These are phyloP conservation scores for Balamuthia mandrillaris DNA, from an alignment of 208 protist species.

Conservation along the genomic window DNA sequence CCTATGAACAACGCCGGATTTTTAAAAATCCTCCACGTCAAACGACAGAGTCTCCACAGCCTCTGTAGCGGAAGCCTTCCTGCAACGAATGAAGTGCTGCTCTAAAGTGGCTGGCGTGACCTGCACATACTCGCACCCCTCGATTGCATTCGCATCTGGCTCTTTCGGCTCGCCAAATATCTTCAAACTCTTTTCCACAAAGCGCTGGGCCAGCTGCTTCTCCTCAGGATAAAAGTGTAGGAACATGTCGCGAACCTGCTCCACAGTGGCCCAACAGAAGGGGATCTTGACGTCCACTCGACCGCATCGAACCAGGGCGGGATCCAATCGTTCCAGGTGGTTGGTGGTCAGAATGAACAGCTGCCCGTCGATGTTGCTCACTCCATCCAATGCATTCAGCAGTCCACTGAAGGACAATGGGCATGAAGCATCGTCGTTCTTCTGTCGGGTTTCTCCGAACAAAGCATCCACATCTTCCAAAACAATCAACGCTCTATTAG, in stretches of 20 bases:
- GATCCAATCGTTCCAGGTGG: constrained; percentile 88
- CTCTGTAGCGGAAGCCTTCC: not conserved
- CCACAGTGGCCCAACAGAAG: constrained; percentile 70
- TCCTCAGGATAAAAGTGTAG: constrained; percentile 71
- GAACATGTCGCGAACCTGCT: constrained; percentile 81
- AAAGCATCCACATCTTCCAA: constrained; percentile 92
- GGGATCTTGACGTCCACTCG: constrained; percentile 86
- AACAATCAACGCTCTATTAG: constrained; percentile 82
- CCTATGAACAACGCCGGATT: too few species aligned
- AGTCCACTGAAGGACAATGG: constrained; percentile 86
- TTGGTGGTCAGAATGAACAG: constrained; percentile 95
- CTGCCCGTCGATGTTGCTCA: constrained; percentile 85
- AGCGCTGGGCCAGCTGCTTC: not conserved
- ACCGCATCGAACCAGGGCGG: constrained; percentile 88
- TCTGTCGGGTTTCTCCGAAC: constrained; percentile 67
- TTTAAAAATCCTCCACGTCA: too few species aligned
- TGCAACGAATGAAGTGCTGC: constrained; percentile 24
- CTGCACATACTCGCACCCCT: too few species aligned
- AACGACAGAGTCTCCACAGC: not conserved
- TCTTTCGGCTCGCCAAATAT: too few species aligned
- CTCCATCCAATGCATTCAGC: constrained; percentile 91
- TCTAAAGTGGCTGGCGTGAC: not conserved
- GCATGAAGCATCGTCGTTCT: not conserved
- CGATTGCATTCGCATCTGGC: too few species aligned
- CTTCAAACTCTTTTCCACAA: too few species aligned